phyloP scores from a whole-genome alignment of 2,329 filamentous ascomycete genomes.

The Pseudogymnoascus sp. region DNA sequence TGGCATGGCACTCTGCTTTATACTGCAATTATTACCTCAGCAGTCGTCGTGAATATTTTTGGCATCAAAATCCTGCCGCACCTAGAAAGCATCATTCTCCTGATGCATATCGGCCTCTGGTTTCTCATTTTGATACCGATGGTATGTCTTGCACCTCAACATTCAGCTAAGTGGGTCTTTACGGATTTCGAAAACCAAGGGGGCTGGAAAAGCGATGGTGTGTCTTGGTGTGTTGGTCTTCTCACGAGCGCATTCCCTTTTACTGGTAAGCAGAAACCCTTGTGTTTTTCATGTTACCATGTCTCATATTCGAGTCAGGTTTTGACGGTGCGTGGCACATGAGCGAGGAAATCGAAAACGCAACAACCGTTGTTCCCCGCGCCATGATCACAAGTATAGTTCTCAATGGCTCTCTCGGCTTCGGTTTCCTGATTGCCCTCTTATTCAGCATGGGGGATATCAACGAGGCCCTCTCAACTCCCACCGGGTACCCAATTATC shows the following conservation, averaged over 20 bases:
- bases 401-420: constrained; percentile 44
- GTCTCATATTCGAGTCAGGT: constrained; percentile 6
- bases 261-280: not conserved
- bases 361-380: constrained; percentile 41
- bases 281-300: constrained; percentile 27
- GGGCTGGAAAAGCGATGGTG: constrained; percentile 35
- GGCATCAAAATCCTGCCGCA: constrained; percentile 38
- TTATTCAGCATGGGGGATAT: constrained; percentile 35
- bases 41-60: constrained; percentile 42
- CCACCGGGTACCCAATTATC: constrained; percentile 47
- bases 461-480: constrained; percentile 37
- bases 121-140: constrained; percentile 32
- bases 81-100: constrained; percentile 39
- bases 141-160: constrained; percentile 32
- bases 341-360: constrained; percentile 40
- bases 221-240: constrained; percentile 32
- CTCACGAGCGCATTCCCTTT: constrained; percentile 13
- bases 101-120: constrained; percentile 38
- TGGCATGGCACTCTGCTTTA: constrained; percentile 43
- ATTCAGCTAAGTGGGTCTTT: constrained; percentile 46
- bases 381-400: constrained; percentile 41
- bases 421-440: constrained; percentile 47
- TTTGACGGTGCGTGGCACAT: constrained; percentile 26
- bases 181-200: constrained; percentile 42
- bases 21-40: constrained; percentile 38